Conservation (phyloP, 805 yeast species). For the Candida ponderosae region DNA sequence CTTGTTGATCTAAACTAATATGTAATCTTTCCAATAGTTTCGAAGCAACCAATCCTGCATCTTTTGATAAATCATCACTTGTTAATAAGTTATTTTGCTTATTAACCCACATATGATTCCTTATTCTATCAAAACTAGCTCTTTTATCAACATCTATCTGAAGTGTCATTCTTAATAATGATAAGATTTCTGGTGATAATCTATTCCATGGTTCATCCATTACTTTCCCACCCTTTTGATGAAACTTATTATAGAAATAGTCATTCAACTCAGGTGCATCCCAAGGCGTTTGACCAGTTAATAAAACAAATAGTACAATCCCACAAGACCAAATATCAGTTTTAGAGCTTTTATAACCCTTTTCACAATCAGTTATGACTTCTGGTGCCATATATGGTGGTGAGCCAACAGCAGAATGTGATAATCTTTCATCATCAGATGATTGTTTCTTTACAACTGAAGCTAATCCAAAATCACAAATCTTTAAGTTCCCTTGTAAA, state of each 20-base stretch:
- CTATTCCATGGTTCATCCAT: constrained; percentile 46
- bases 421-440: constrained; percentile 26
- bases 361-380: constrained; percentile 28
- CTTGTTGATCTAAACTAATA: constrained; percentile 29
- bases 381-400: constrained; percentile 82
- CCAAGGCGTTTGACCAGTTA: constrained; percentile 70
- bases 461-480: constrained; percentile 77
- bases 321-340: constrained; percentile 71
- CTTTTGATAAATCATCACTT: constrained; percentile 41
- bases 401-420: constrained; percentile 56
- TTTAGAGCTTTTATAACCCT: constrained; percentile 47
- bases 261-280: constrained; percentile 52
- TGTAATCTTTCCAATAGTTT: constrained; percentile 43
- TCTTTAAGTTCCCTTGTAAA: constrained; percentile 53
- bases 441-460: constrained; percentile 41
- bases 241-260: constrained; percentile 34
- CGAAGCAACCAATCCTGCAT: constrained; percentile 43
- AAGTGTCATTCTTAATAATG: constrained; percentile 45
- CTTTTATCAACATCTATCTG: constrained; percentile 41
- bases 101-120: constrained; percentile 49
- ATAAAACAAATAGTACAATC: constrained; percentile 49
- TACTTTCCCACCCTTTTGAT: constrained; percentile 37
- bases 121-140: constrained; percentile 30
- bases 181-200: constrained; percentile 39
- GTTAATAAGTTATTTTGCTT: constrained; percentile 35